Base-by-base conservation (phyloP, 2,329 filamentous ascomycete species). In the Dactylellina sp. region DNA sequence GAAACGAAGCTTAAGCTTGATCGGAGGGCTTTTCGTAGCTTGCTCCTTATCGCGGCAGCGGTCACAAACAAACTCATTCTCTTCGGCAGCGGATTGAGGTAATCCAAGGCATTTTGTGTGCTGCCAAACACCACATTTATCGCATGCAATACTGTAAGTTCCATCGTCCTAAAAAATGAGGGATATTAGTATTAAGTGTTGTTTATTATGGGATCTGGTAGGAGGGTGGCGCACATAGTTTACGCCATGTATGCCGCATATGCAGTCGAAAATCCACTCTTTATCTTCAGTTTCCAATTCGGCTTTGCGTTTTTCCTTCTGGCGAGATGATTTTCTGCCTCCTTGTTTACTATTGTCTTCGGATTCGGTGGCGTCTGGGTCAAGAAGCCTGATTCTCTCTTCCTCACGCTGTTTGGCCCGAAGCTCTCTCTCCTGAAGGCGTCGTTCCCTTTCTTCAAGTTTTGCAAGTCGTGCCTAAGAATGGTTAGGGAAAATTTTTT, bases 101-200 rank as follows among this genome's bases (percentile, higher is more conserved):
- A 98, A 91, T 42, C 89, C 90, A 71, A 97, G 86, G 79, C 95
- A 99, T 78, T 91, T 92, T 84, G 93, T 96, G 80, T 99, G 95
- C 80, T 98, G 94, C 95, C 95, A 99, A 52, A 96, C 89, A 79
- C 90, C 96, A 84, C 95, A 99, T 77, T 86, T 89, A 80, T 99
- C 95, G 82, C 95, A 99, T 25, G 93, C 91, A 76, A 99, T 89
- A 80, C 93, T 97, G 80, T 97, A 93, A 6, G 92, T 90, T 37
- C 95, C 95, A 80, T 98, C 95, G 78, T 99, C 95, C 85, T 87
- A 75, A 14, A 25, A 32, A 49, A 44, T 22, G 75, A 24, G 35
- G 35, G 5, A 9, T 6, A 37, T 72, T 24, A 64, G 39, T 18
- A 32, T 46, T 9, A 32, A 59, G 16, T 9, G 32, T 28, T 55